These are phyloP conservation scores for Leucaena leucocephala DNA, from an alignment of 306 rosid species.

Conservation along the genomic window DNA sequence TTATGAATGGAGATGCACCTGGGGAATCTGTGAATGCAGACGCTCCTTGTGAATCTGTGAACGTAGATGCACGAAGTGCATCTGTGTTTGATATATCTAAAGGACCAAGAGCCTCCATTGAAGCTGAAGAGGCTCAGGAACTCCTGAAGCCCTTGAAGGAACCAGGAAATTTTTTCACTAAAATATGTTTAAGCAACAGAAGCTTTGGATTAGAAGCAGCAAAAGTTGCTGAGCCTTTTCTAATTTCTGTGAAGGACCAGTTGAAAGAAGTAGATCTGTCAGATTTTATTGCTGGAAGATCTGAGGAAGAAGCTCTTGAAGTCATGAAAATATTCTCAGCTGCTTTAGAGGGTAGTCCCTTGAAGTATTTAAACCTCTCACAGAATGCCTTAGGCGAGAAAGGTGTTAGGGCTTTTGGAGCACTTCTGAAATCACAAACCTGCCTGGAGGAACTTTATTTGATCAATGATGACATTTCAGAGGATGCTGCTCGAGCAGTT, in stretches of 20 bases:
- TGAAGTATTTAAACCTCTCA: slow-evolving; percentile 64
- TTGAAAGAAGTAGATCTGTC: slow-evolving; percentile 68
- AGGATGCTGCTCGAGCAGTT: slow-evolving; percentile 71
- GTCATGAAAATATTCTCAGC: slow-evolving; percentile 66
- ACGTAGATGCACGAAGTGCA: slow-evolving; percentile 35
- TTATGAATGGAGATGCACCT: slow-evolving; percentile 39
- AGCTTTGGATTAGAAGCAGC: slow-evolving; percentile 73
- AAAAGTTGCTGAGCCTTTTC: slow-evolving; percentile 56
- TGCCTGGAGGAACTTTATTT: slow-evolving; percentile 69
- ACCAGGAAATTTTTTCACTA: slow-evolving; percentile 72
- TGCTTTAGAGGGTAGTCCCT: slow-evolving; percentile 58
- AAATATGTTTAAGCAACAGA: slow-evolving; percentile 92
- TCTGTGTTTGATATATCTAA: slow-evolving; percentile 81
- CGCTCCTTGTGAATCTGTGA: not conserved
- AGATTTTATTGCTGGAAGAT: slow-evolving; percentile 72
- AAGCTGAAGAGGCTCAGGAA: slow-evolving; percentile 77
- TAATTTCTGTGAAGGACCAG: slow-evolving; percentile 60
- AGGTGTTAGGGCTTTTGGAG: slow-evolving; percentile 69
- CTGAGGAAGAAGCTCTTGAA: slow-evolving; percentile 65
- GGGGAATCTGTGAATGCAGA: not conserved
- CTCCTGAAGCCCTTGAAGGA: slow-evolving; percentile 74
- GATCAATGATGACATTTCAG: slow-evolving; percentile 70
- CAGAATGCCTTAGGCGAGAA: slow-evolving; percentile 75
- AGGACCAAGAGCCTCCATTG: slow-evolving; percentile 72
- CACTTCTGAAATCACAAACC: slow-evolving; percentile 63